These are phyloP conservation scores for Sporothrix protearum DNA, from an alignment of 2,329 filamentous ascomycete genomes.

Conservation along the genomic window DNA sequence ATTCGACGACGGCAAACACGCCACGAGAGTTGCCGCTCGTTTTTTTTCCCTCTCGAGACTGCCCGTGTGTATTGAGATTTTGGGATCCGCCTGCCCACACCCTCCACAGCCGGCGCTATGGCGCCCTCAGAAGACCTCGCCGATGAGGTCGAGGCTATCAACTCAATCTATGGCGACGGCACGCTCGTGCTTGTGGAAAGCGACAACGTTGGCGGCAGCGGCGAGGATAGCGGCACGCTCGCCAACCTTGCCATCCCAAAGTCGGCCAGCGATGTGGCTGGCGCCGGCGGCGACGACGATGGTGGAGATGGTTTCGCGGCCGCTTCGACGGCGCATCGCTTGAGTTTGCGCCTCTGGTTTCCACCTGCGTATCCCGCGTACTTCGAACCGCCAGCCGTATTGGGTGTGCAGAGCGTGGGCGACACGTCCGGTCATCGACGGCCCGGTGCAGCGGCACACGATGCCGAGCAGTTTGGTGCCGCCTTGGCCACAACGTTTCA, in stretches of 20 bases:
- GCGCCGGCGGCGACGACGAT: slow-evolving; percentile 28
- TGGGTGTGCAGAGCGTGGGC: slow-evolving; percentile 77
- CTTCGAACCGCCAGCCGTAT: slow-evolving; percentile 60
- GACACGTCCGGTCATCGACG: slow-evolving; percentile 38
- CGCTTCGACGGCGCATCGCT: slow-evolving; percentile 48
- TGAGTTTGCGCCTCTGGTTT: slow-evolving; percentile 61
- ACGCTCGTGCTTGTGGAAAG: slow-evolving; percentile 48
- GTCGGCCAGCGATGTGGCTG: slow-evolving; percentile 36
- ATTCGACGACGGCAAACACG: neutral
- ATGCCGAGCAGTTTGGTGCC: slow-evolving; percentile 65
- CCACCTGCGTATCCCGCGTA: slow-evolving; percentile 66
- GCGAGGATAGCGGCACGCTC: slow-evolving; percentile 35
- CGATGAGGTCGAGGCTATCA: slow-evolving; percentile 77
- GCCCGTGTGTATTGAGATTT: neutral
- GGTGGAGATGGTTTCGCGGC: slow-evolving; percentile 31
- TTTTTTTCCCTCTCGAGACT: neutral
- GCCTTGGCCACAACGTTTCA: slow-evolving; percentile 66
- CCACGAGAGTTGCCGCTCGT: neutral
- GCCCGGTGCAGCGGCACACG: slow-evolving; percentile 67
- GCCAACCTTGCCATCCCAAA: slow-evolving; percentile 63
- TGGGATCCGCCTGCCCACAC: neutral
- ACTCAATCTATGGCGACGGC: slow-evolving; percentile 74
- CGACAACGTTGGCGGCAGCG: slow-evolving; percentile 30
- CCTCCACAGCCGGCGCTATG: slow-evolving; percentile 20
- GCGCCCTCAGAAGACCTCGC: slow-evolving; percentile 52